These are phyloP conservation scores for Solanum piurae DNA, from an alignment of 257 asterid genomes.

Conservation along the genomic window DNA sequence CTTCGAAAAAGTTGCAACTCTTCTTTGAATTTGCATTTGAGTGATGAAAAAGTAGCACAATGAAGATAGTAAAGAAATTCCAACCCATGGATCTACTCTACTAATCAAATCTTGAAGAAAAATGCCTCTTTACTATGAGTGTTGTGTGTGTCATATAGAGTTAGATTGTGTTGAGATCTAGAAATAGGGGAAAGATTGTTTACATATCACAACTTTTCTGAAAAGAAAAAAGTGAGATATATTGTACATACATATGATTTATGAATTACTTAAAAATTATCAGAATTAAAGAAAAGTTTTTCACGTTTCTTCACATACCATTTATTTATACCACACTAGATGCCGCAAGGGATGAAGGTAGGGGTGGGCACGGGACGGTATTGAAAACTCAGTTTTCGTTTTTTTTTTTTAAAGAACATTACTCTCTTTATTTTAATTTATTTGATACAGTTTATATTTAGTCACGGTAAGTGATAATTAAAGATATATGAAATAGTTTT, in stretches of 20 bases:
- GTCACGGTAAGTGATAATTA: no score
- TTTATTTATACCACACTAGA: not conserved
- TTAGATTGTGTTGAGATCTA: not conserved
- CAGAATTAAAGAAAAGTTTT: not conserved
- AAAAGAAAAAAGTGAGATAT: not conserved
- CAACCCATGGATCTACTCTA: not conserved
- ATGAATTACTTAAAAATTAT: not conserved
- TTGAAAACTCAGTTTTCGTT: no score
- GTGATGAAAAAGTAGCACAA: not conserved
- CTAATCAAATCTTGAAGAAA: not conserved
- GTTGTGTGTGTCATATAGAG: not conserved
- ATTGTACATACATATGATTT: not conserved
- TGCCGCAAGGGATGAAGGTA: not conserved
- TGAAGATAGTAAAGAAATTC: not conserved
- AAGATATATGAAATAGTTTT: no score
- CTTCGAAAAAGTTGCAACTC: constrained; percentile 42
- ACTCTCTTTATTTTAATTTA: no score
- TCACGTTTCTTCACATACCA: not conserved
- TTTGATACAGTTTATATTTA: not conserved
- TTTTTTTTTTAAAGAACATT: no score
- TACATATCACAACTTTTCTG: not conserved
- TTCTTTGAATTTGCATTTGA: not conserved
- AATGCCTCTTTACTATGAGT: not conserved
- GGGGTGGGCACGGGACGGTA: not conserved
- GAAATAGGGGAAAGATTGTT: not conserved